Base-by-base conservation (phyloP, 768 basidiomycete species). In the Lactarius vividus region DNA sequence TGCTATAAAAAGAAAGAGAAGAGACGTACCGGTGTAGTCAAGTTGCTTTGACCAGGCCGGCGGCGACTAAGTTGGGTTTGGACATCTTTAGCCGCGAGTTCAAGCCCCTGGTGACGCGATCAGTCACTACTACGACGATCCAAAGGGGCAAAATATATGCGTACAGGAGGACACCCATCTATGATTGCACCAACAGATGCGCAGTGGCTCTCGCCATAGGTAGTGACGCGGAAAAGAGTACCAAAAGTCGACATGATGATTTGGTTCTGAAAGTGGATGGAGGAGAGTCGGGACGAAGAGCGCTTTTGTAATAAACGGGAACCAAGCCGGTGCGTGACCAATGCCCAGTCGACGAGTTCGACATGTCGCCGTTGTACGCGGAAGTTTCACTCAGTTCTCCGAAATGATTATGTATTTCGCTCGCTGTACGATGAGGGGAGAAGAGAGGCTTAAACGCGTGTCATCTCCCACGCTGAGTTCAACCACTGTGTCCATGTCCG, bases 141-240 rank as follows among this genome's bases (percentile, higher is more conserved):
- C 3, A n/a, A 26, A 26, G 15, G 6, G 9, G 39, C 8, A 7
- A 20, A 26, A 26, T 52, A 31, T 31, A 20, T 16, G 77, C 86
- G 63, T 77, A 97, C 96, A 44, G 96, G 96, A 61, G 96, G 96
- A 70, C 94, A 94, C 39, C 97, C 97, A 75, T 98, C 97, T 72
- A 99, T 87, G 77, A 99, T 98, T 40, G 93, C 94, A 16, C 97
- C 97, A 40, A 98, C 97, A 16, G 94, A 96, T 35, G 92, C 86
- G 75, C 97, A 98, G 76, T 99, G 97, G 69, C 92, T 94, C 81
- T 99, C 97, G 65, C 97, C 97, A 74, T 92, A 99, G 69, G 97
- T 99, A 61, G 96, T 96, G 31, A 99, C 97, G 56, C 94, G 85
- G 81, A 92, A 99, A 44, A 92, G 81, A 29, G 82, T 85, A 28